Evolutionary conservation across 2,329 filamentous ascomycete species (phyloP).

Genomic region (Cladophialophora exuberans): DNA sequence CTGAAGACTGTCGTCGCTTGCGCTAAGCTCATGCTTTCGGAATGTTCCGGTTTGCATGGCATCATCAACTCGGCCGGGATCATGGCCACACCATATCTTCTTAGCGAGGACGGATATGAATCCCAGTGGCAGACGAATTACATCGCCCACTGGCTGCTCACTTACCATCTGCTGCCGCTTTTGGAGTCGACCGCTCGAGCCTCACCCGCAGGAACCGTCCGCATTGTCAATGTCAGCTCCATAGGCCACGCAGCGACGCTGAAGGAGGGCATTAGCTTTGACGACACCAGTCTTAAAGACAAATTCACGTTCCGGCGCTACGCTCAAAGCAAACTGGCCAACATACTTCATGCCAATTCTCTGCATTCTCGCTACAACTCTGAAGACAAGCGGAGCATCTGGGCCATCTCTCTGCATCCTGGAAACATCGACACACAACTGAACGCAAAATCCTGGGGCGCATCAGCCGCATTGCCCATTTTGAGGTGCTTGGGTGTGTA

Average conservation of each 20-base stretch:
- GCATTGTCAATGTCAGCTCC: conserved; percentile 39
- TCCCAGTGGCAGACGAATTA: conserved; percentile 44
- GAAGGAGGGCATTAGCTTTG: conserved; percentile 41
- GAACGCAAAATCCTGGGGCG: conserved; percentile 22
- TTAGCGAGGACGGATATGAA: conserved; percentile 42
- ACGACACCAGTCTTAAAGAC: conserved; percentile 37
- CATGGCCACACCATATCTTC: conserved; percentile 39
- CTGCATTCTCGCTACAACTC: conserved; percentile 38
- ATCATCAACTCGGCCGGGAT: conserved; percentile 51
- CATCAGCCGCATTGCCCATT: conserved; percentile 1
- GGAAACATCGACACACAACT: conserved; percentile 47
- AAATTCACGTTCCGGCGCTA: conserved; percentile 44
- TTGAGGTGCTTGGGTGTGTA: conserved; percentile 15
- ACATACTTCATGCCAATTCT: conserved; percentile 40
- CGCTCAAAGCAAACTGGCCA: conserved; percentile 53
- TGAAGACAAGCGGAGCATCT: conserved; percentile 34
- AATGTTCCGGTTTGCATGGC: conserved; percentile 42
- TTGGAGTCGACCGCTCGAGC: conserved; percentile 35
- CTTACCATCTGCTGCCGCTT: conserved; percentile 44
- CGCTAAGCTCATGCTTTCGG: conserved; percentile 37
- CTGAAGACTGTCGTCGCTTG: conserved; percentile 37
- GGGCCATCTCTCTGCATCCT: conserved; percentile 45
- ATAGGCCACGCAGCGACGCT: conserved; percentile 36
- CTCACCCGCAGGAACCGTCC: conserved; percentile 25
- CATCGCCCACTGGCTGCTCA: conserved; percentile 45